Evolutionary conservation across 208 protist species (phyloP).

Genomic region (Wallacemonas rigidus): DNA sequence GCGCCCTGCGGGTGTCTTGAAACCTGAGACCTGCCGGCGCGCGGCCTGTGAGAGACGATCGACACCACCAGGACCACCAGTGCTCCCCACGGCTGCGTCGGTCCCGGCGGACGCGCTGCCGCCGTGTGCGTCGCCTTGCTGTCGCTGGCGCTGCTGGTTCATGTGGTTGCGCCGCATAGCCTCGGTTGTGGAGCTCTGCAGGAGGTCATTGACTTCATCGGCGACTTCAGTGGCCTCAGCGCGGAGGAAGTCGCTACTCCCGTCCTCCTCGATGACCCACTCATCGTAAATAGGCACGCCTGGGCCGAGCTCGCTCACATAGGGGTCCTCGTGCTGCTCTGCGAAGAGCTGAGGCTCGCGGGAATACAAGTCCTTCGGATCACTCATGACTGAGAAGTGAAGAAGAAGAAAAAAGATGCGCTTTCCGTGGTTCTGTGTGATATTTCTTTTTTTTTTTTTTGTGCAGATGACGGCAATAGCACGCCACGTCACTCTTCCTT

Average conservation of each 20-base stretch:
- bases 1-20: constrained; percentile 4
- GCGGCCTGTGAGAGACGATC: constrained; percentile 1
- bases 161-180: background rate
- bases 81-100: no score
- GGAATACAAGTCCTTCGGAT: constrained; percentile 1
- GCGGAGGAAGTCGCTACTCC: constrained; percentile 20
- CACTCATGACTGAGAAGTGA: constrained; percentile 3
- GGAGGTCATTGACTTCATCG: constrained; percentile 2
- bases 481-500: background rate
- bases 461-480: background rate
- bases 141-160: background rate
- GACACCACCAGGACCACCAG: background rate
- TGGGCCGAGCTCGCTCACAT: constrained; percentile 34
- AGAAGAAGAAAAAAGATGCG: background rate
- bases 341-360: constrained; percentile 10
- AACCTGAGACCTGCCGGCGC: background rate
- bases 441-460: background rate
- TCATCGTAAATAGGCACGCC: constrained; percentile 47
- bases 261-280: constrained; percentile 40
- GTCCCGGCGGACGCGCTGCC: background rate
- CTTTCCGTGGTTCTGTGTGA: background rate
- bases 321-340: constrained; percentile 43
- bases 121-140: background rate
- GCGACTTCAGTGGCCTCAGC: constrained; percentile 1
- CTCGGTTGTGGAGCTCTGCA: constrained; percentile 6